phyloP scores from a whole-genome alignment of 352 stramenopile species.

The Phytophthora pluvialis region DNA sequence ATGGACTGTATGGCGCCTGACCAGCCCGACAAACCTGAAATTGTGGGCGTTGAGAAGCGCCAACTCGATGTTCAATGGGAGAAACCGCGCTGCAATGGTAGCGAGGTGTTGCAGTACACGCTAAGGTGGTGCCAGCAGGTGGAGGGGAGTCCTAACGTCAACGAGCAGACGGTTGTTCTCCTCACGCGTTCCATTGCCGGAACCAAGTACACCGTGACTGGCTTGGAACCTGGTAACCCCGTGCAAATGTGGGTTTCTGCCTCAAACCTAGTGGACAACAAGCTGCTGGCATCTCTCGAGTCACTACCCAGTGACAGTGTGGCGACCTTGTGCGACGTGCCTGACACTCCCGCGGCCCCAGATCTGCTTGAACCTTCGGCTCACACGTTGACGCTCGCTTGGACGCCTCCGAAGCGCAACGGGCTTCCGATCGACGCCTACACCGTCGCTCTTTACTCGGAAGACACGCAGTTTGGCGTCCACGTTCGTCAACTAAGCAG shows the following conservation, averaged over 20 bases:
- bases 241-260: slow-evolving; percentile 60
- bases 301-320: slow-evolving; percentile 46
- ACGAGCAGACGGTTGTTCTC: slow-evolving; percentile 33
- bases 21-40: slow-evolving; percentile 42
- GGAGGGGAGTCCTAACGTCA: not conserved
- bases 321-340: slow-evolving; percentile 56
- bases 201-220: slow-evolving; percentile 50
- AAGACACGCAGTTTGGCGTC: slow-evolving; percentile 72
- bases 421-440: slow-evolving; percentile 56
- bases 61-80: slow-evolving; percentile 54
- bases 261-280: slow-evolving; percentile 69
- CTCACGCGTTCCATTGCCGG: slow-evolving; percentile 60
- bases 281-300: slow-evolving; percentile 50
- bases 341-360: slow-evolving; percentile 35
- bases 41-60: slow-evolving; percentile 47
- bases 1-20: slow-evolving; percentile 71
- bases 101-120: slow-evolving; percentile 75
- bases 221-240: slow-evolving; percentile 45
- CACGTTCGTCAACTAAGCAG: slow-evolving; percentile 47
- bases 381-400: slow-evolving; percentile 51
- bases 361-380: slow-evolving; percentile 38
- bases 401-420: slow-evolving; percentile 56
- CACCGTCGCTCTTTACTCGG: slow-evolving; percentile 49
- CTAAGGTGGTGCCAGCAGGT: slow-evolving; percentile 53
- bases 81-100: slow-evolving; percentile 72